Percentiles rank a stretch among this genome's conserved stretches.
These are phyloP conservation scores for Talaromyces nanjingensis DNA, from an alignment of 495 filamentous ascomycete genomes.

Conservation along the genomic window DNA sequence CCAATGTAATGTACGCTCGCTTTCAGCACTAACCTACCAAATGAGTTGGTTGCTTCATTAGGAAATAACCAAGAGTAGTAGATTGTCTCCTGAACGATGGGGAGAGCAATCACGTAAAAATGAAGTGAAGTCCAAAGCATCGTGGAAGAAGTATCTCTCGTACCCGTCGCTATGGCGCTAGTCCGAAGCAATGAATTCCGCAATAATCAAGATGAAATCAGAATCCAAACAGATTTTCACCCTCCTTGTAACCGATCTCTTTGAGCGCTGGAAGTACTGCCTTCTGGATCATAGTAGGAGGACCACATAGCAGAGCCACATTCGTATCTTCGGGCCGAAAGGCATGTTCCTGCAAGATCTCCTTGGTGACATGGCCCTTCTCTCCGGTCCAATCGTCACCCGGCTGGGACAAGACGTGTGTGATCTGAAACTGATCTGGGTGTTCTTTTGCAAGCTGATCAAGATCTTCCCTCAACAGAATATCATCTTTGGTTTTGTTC, in stretches of 20 bases:
- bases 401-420: slow-evolving; percentile 26
- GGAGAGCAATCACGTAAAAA: too few species aligned
- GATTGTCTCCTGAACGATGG: too few species aligned
- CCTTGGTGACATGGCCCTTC: slow-evolving; percentile 22
- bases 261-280: slow-evolving; percentile 23
- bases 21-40: too few species aligned
- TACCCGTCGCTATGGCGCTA: too few species aligned
- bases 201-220: neutral
- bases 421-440: slow-evolving; percentile 22
- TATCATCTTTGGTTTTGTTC: slow-evolving; percentile 29
- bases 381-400: slow-evolving; percentile 22
- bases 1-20: too few species aligned
- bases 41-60: too few species aligned
- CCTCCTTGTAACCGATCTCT: slow-evolving; percentile 23
- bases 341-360: slow-evolving; percentile 20
- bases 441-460: slow-evolving; percentile 23
- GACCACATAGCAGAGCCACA: slow-evolving; percentile 25
- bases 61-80: too few species aligned
- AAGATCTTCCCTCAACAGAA: slow-evolving; percentile 29
- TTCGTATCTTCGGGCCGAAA: slow-evolving; percentile 21
- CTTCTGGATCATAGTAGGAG: slow-evolving; percentile 29
- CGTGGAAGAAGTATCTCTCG: neutral
- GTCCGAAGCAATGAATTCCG: neutral
- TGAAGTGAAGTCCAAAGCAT: neutral
- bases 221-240: slow-evolving; percentile 24